Conservation (phyloP, 352 stramenopile species). For the Aphanomyces euteiches region DNA sequence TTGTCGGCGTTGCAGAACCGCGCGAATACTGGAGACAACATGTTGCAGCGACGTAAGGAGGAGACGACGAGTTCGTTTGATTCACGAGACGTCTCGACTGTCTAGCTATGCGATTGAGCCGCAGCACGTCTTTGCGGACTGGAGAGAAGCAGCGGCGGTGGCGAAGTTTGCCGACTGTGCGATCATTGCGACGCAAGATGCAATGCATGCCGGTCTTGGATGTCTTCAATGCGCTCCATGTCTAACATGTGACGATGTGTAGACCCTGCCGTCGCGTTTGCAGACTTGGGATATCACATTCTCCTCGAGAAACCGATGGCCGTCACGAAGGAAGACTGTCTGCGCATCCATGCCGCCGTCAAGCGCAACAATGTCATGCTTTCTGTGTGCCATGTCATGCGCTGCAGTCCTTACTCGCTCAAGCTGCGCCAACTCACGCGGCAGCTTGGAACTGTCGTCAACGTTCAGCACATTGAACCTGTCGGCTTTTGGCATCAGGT, state of each 20-base stretch:
- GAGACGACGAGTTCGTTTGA: background rate
- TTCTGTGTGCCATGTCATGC: conserved; percentile 32
- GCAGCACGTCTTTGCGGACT: conserved; percentile 19
- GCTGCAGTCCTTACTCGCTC: conserved; percentile 32
- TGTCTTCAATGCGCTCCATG: background rate
- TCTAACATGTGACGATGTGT: background rate
- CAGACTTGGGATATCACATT: conserved; percentile 34
- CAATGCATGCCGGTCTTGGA: conserved; percentile 23
- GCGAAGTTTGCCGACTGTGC: conserved; percentile 30
- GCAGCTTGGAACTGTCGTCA: conserved; percentile 30
- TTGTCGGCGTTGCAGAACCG: conserved; percentile 32
- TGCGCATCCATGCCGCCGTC: conserved; percentile 25
- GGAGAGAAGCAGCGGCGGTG: conserved; percentile 19
- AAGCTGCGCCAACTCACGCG: conserved; percentile 31
- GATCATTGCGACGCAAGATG: conserved; percentile 34
- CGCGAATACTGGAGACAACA: conserved; percentile 25
- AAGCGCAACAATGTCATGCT: conserved; percentile 32
- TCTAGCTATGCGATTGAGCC: conserved; percentile 10
- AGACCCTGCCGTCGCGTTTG: conserved; percentile 31
- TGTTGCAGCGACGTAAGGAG: conserved; percentile 3
- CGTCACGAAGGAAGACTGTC: conserved; percentile 27
- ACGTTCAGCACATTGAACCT: conserved; percentile 33
- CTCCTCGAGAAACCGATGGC: conserved; percentile 35
- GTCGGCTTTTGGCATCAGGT: conserved; percentile 33
- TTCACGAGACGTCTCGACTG: background rate